Conservation (phyloP, 1,284 basidiomycete species). For the Ceratobasidium sp. region DNA sequence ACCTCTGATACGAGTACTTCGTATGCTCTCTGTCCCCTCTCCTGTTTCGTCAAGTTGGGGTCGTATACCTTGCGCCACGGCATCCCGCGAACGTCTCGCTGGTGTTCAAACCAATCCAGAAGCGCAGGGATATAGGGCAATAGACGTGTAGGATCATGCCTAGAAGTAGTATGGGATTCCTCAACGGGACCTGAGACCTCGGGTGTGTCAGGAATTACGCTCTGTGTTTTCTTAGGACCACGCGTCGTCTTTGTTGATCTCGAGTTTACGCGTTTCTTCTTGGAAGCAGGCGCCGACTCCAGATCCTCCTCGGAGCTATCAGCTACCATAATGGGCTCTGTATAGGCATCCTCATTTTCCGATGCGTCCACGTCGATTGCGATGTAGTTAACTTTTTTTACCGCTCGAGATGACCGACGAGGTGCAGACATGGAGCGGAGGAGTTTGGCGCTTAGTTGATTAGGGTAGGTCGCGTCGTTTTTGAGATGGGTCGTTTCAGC, state of each 20-base stretch:
- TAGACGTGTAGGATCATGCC: slow-evolving; percentile 32
- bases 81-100: slow-evolving; percentile 72
- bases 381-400: slow-evolving; percentile 23
- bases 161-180: slow-evolving; percentile 19
- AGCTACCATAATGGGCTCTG: slow-evolving; percentile 11
- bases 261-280: slow-evolving; percentile 12
- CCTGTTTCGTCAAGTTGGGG: slow-evolving; percentile 56
- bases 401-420: slow-evolving; percentile 13
- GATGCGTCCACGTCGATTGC: slow-evolving; percentile 10
- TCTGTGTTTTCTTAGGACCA: background rate
- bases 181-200: background rate
- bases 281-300: background rate
- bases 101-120: slow-evolving; percentile 67
- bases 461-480: background rate
- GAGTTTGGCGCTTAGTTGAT: slow-evolving; percentile 13
- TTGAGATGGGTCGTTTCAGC: background rate
- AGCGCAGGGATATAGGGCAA: slow-evolving; percentile 45
- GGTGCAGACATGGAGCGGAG: slow-evolving; percentile 16
- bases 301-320: slow-evolving; percentile 13
- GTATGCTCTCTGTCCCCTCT: slow-evolving; percentile 74
- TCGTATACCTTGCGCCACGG: slow-evolving; percentile 81
- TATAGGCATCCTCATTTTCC: slow-evolving; percentile 1
- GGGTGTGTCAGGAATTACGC: background rate
- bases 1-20: slow-evolving; percentile 58
- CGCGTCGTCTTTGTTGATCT: slow-evolving; percentile 23